These are phyloP conservation scores for Phoenix roebelenii DNA, from an alignment of 176 grass and related monocot genomes.

Conservation along the genomic window DNA sequence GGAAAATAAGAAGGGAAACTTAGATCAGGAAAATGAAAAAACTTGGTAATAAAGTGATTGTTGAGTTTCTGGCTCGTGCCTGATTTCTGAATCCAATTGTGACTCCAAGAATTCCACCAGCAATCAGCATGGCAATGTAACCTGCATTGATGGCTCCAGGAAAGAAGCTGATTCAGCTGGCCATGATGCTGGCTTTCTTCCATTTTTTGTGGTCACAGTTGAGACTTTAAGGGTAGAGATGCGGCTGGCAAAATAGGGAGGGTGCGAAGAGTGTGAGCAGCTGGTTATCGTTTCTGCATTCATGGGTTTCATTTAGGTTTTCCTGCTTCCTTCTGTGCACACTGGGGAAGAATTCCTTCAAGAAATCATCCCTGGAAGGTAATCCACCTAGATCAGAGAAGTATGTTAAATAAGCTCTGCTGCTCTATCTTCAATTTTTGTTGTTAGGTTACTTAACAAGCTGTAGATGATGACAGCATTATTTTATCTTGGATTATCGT, in stretches of 20 bases:
- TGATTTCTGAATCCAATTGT: conserved; percentile 57
- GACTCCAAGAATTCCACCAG: conserved; percentile 37
- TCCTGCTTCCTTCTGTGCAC: conserved; percentile 49
- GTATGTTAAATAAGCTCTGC: no score
- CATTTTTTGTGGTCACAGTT: no score
- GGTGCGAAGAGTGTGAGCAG: conserved; percentile 47
- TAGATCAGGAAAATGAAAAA: no score
- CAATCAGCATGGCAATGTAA: conserved; percentile 36
- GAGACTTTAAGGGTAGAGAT: conserved; percentile 34
- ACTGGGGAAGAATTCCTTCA: conserved; percentile 31
- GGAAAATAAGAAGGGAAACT: no score
- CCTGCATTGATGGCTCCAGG: conserved; percentile 7
- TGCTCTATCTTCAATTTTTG: no score
- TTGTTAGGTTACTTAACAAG: no score
- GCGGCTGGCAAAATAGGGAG: conserved; percentile 42
- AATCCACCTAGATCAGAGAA: conserved; percentile 29
- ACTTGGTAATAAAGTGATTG: no score
- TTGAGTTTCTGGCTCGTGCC: neutral
- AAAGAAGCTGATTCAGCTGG: conserved; percentile 20
- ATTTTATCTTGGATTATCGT: no score
- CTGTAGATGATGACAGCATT: no score
- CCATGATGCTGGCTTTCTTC: no score
- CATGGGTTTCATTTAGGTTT: conserved; percentile 16
- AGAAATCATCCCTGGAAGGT: conserved; percentile 52
- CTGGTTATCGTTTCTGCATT: conserved; percentile 60